Base-by-base conservation (phyloP, 179 eudicot genomes). In the Patellifolia procumbens region DNA sequence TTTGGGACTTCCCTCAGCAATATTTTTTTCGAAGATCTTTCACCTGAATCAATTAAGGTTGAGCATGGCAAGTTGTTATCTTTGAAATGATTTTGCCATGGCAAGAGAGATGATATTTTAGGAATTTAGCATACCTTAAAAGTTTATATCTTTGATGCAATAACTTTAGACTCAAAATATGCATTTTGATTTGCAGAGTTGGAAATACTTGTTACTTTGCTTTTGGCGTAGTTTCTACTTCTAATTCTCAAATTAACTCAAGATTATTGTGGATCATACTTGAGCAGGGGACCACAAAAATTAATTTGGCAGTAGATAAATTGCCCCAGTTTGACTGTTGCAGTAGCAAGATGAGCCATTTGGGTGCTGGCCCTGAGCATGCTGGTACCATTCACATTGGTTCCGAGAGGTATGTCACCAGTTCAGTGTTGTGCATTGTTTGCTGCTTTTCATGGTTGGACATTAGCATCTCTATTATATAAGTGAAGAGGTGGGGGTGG, bases 311-410 rank as follows among this genome's bases (percentile, higher is more conserved):
- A 71, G 98, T 93, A 81, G 90, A 90, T 75, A 79, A 69, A 61
- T 76, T 95, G 76, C 99, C 99, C 35, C 85, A 89, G 73, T 95
- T 95, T 75, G 74, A 35, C 45, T 89, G 97, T 77, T 93, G 97
- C 84, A 85, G 86, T 73, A 79, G 92, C 84, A 85, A 87, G 68
- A 66, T 78, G 74, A 29, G 75, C 68, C 62, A 80, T 72, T 77
- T 78, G 55, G 88, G 86, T 68, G 86, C 84, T 48, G 99, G 99
- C 60, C 99, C 98, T 70, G 85, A 95, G 84, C 99, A 95, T 82
- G 66, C 88, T 78, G 99, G 99, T 52, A 93, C 99, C 43, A 95
- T 93, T 82, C 99, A 95, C 86, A 91, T 95, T 78, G 98, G 98
- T 80, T 77, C 93, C 28, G 99, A 95, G 84, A 93, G 98, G 99